These are phyloP conservation scores for Ilex paraguariensis DNA, from an alignment of 305 asterid genomes.

Conservation along the genomic window DNA sequence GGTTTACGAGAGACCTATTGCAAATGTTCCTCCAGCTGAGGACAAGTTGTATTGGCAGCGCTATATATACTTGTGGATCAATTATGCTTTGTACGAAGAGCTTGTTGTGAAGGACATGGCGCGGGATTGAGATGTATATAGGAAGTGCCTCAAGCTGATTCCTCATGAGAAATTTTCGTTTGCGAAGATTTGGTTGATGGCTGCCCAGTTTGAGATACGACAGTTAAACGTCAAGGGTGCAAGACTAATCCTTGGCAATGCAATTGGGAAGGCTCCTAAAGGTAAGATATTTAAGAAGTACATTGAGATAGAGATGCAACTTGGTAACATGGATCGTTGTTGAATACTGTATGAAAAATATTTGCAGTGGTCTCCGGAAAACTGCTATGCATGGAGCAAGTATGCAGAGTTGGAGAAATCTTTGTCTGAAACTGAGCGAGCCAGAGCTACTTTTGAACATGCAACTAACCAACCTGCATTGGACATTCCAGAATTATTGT, in stretches of 20 bases:
- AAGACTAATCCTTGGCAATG: constrained; percentile 66
- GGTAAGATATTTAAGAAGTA: constrained; percentile 92
- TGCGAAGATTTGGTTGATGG: constrained; percentile 81
- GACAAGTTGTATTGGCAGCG: constrained; percentile 89
- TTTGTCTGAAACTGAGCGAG: constrained; percentile 73
- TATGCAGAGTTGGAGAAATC: constrained; percentile 83
- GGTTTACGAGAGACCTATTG: constrained; percentile 75
- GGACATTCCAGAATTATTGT: constrained; percentile 91
- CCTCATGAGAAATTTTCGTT: constrained; percentile 71
- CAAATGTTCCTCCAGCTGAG: constrained; percentile 70
- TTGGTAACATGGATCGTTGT: constrained; percentile 84
- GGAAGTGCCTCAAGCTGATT: constrained; percentile 60
- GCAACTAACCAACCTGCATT: constrained; percentile 92
- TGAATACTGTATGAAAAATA: constrained; percentile 79
- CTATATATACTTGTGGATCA: constrained; percentile 76
- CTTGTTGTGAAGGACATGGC: constrained; percentile 61
- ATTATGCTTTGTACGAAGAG: constrained; percentile 78
- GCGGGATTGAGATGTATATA: constrained; percentile 67
- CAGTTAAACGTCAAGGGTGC: constrained; percentile 68
- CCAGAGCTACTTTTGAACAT: constrained; percentile 76
- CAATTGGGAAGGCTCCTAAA: constrained; percentile 91
- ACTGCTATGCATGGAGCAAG: constrained; percentile 93
- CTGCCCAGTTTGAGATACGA: constrained; percentile 80
- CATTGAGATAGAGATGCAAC: constrained; percentile 88
- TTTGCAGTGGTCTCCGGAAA: constrained; percentile 83